These are phyloP conservation scores for Emergomyces pasteurianus DNA, from an alignment of 2,329 filamentous ascomycete species.

Conservation along the genomic window DNA sequence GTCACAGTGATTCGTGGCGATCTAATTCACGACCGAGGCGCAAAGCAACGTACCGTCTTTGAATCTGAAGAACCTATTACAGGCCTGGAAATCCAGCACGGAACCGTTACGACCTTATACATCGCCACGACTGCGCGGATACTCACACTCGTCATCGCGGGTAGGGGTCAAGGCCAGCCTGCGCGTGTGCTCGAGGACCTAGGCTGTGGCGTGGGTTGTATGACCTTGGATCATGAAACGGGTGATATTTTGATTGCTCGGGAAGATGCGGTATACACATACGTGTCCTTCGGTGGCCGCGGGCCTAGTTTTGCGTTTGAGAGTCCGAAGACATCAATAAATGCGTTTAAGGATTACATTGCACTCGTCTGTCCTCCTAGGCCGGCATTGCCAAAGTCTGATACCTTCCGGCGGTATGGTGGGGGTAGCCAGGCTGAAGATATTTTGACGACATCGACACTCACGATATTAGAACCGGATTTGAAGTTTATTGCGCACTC, in stretches of 20 bases:
- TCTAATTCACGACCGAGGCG: slow-evolving; percentile 86
- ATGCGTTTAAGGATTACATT: slow-evolving; percentile 73
- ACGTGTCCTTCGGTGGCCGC: slow-evolving; percentile 63
- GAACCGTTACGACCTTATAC: slow-evolving; percentile 63
- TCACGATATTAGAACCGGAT: slow-evolving; percentile 84
- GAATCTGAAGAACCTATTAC: slow-evolving; percentile 96
- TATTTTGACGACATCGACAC: slow-evolving; percentile 74
- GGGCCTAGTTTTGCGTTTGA: slow-evolving; percentile 87
- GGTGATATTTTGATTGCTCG: slow-evolving; percentile 84
- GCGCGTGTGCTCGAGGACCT: slow-evolving; percentile 79
- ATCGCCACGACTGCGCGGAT: slow-evolving; percentile 85
- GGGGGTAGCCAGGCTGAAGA: slow-evolving; percentile 59
- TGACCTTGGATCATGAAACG: slow-evolving; percentile 69
- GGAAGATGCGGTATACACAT: slow-evolving; percentile 93
- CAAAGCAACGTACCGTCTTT: slow-evolving; percentile 86
- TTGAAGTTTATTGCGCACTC: slow-evolving; percentile 82
- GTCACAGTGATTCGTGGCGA: slow-evolving; percentile 91
- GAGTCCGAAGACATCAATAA: slow-evolving; percentile 71
- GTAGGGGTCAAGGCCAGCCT: slow-evolving; percentile 78
- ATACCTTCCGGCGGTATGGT: slow-evolving; percentile 61
- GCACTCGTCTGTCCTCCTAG: slow-evolving; percentile 72
- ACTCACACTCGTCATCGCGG: slow-evolving; percentile 73
- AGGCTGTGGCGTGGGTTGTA: slow-evolving; percentile 88
- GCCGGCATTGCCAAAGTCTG: slow-evolving; percentile 42
- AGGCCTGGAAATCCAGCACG: slow-evolving; percentile 64